Evolutionary conservation across 495 filamentous ascomycete genomes (phyloP), one percentile per base, ranked within the genome.

Genomic region (Aspergillus heteromorphus): DNA sequence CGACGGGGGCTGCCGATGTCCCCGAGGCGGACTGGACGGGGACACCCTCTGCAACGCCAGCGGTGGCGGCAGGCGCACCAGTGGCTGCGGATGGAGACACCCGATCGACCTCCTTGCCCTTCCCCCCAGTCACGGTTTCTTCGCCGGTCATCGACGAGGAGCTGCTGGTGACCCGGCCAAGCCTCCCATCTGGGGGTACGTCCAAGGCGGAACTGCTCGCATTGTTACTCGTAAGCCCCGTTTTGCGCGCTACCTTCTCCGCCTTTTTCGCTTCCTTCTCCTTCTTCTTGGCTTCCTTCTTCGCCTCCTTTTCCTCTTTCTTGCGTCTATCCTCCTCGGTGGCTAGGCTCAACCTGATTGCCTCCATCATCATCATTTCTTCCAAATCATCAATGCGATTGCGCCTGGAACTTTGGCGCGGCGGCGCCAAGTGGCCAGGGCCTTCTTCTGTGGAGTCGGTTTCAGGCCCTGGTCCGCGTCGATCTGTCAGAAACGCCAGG

Each of bases 321-420:
- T 79, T 85, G 57, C 85, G 85, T 45, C 92, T 82, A 41, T 97
- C 91, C 61, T 98, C 93, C 62, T 98, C 93, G 27, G 87, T 87
- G 7, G 87, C 91, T 21, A 97, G 74, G 47, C 89, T 95, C 43
- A 96, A 70, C 27, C 93, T 77, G 49, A 98, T 92, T 2, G 93
- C 93, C 65, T 97, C 93, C 79, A 92, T 88, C 80, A 97, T 89
- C 93, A 98, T 98, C 77, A 97, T 89, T 45, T 96, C 92, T 65
- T 98, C 93, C 10, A 97, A 73, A 61, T 97, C 92, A 41, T 95
- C 89, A 49, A 93, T 78, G 42, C 90, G 77, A 49, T 65, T 83
- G 47, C 85, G 74, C 48, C 88, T 76, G 13, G 85, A 82, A 56
- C 77, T 81, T 16, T 72, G 73, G n/a, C 82, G 76, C 7, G 77